Evolutionary conservation across 352 stramenopile genomes (phyloP).

Genomic region (Peronospora belbahrii): DNA sequence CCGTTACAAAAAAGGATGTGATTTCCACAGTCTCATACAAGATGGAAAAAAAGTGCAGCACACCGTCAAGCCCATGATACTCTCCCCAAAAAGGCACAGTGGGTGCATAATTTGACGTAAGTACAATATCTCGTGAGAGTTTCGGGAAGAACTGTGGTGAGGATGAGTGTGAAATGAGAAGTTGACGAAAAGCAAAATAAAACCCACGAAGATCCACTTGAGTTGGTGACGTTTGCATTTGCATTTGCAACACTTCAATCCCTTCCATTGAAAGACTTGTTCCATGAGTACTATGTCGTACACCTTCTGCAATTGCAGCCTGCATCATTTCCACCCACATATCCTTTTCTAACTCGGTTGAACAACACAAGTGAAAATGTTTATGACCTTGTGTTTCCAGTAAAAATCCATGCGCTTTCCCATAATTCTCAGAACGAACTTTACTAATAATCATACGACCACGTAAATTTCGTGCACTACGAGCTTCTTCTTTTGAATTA

Average conservation of each 20-base stretch:
- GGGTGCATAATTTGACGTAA: constrained; percentile 84
- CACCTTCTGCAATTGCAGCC: constrained; percentile 69
- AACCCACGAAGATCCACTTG: constrained; percentile 82
- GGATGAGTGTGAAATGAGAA: constrained; percentile 84
- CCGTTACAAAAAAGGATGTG: constrained; percentile 83
- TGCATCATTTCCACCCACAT: constrained; percentile 91
- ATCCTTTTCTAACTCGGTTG: constrained; percentile 83
- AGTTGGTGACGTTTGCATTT: constrained; percentile 51
- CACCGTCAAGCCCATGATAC: constrained; percentile 81
- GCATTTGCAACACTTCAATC: constrained; percentile 28
- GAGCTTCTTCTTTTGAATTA: constrained; percentile 82
- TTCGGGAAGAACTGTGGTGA: constrained; percentile 87
- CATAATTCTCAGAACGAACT: constrained; percentile 79
- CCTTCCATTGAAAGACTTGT: constrained; percentile 18
- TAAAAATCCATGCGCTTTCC: constrained; percentile 82
- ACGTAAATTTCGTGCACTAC: constrained; percentile 68
- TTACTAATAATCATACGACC: constrained; percentile 77
- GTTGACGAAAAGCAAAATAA: constrained; percentile 81
- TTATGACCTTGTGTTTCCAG: constrained; percentile 86
- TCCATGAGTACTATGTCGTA: constrained; percentile 13
- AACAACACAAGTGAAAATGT: constrained; percentile 81
- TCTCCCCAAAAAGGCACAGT: constrained; percentile 86
- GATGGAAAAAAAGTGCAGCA: constrained; percentile 87
- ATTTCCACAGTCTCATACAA: constrained; percentile 86
- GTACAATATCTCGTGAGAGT: constrained; percentile 71